A percentile compares a stretch with the other conserved stretches of the same genome.
Evolutionary conservation across 495 filamentous ascomycete genomes (phyloP).

Genomic region (Penicillium ucsense): DNA sequence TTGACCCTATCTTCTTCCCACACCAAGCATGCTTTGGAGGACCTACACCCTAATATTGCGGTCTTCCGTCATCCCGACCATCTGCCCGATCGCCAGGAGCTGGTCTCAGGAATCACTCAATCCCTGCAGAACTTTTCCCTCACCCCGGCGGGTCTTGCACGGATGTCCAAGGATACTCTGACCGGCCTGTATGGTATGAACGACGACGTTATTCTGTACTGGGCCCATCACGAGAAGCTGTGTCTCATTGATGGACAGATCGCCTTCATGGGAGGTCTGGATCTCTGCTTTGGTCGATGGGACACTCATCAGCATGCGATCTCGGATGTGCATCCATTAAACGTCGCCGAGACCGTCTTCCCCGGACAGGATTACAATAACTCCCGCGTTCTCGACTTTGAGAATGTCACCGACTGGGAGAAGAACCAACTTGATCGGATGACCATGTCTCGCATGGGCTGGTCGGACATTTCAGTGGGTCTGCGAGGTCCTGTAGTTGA

Average conservation of each 20-base stretch:
- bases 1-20: constrained; percentile 75
- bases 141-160: constrained; percentile 40
- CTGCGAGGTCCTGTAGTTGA: constrained; percentile 70
- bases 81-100: constrained; percentile 55
- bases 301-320: constrained; percentile 66
- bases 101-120: constrained; percentile 39
- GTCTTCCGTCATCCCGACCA: constrained; percentile 94
- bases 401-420: constrained; percentile 73
- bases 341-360: constrained; percentile 67
- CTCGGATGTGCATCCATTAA: constrained; percentile 72
- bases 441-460: constrained; percentile 79
- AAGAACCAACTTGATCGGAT: constrained; percentile 80
- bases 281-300: constrained; percentile 57
- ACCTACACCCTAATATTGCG: constrained; percentile 73
- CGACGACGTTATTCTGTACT: constrained; percentile 78
- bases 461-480: constrained; percentile 81
- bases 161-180: constrained; percentile 55
- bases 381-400: constrained; percentile 77
- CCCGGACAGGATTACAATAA: constrained; percentile 96
- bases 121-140: constrained; percentile 45
- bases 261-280: constrained; percentile 79
- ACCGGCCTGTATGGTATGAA: constrained; percentile 72
- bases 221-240: constrained; percentile 95
- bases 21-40: constrained; percentile 75
- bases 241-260: constrained; percentile 69